Evolutionary conservation across 805 yeast species (phyloP).

Genomic region (Yarrowia porcina): DNA sequence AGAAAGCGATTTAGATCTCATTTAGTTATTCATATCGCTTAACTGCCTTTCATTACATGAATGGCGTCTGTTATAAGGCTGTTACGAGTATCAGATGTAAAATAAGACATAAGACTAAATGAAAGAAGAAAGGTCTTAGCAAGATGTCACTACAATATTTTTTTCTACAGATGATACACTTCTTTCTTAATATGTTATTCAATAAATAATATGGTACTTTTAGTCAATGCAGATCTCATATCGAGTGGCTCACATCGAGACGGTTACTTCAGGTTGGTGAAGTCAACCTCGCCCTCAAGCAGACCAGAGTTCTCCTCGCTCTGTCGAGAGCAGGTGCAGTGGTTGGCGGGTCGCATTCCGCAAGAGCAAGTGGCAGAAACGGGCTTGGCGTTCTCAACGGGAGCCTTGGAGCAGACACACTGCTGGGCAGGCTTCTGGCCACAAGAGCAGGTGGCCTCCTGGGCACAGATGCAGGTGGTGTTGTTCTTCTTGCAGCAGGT

Average conservation of each 20-base stretch:
- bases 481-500: constrained; percentile 45
- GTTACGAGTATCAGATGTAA: no score
- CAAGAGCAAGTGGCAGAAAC: constrained; percentile 52
- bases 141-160: no score
- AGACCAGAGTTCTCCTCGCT: constrained; percentile 39
- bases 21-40: no score
- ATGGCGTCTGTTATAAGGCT: no score
- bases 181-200: neutral
- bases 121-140: no score
- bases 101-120: no score
- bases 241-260: no score
- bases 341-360: constrained; percentile 52
- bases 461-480: constrained; percentile 54
- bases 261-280: constrained; percentile 44
- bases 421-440: constrained; percentile 57
- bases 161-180: no score
- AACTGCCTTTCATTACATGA: no score
- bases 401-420: constrained; percentile 54
- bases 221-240: no score
- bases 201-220: neutral
- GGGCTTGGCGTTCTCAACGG: constrained; percentile 50
- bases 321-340: constrained; percentile 55
- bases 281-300: constrained; percentile 59
- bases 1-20: no score
- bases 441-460: constrained; percentile 59